phyloP scores from a whole-genome alignment of 495 filamentous ascomycete species.

The Penicillium canescens region DNA sequence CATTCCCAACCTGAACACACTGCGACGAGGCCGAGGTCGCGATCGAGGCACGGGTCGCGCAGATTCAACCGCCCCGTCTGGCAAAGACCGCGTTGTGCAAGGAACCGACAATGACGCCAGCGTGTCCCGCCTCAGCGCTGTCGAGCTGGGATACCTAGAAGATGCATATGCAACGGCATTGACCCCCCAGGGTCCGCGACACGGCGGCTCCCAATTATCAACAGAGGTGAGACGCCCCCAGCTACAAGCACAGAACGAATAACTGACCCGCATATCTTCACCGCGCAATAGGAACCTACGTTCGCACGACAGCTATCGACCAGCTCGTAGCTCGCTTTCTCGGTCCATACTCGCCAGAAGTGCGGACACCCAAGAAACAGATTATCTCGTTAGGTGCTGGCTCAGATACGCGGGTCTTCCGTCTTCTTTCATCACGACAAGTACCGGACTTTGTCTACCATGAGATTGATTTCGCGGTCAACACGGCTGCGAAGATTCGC shows the following conservation, averaged over 20 bases:
- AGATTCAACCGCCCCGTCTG: conserved; percentile 23
- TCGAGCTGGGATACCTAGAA: conserved; percentile 80
- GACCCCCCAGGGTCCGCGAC: conserved; percentile 46
- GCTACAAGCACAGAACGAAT: neutral
- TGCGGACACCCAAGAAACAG: conserved; percentile 57
- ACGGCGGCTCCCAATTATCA: conserved; percentile 83
- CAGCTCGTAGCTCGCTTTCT: conserved; percentile 74
- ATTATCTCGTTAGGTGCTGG: conserved; percentile 94
- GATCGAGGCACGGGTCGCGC: conserved; percentile 30
- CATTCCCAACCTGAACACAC: conserved; percentile 74
- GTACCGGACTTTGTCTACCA: conserved; percentile 67
- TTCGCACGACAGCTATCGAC: conserved; percentile 86
- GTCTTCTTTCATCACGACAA: conserved; percentile 51
- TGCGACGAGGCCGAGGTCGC: conserved; percentile 54
- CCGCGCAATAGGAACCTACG: conserved; percentile 76
- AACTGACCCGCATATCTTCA: conserved; percentile 2
- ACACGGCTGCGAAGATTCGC: conserved; percentile 64
- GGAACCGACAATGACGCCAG: conserved; percentile 91
- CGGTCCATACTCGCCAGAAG: conserved; percentile 16
- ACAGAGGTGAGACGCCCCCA: conserved; percentile 63
- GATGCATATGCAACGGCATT: conserved; percentile 77
- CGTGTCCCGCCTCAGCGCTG: conserved; percentile 83
- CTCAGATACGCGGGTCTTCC: conserved; percentile 85
- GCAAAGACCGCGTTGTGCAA: conserved; percentile 67
- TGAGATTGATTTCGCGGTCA: conserved; percentile 86